Evolutionary conservation across 345 rosid species (phyloP).

Genomic region (Excoecaria cochinchinensis): DNA sequence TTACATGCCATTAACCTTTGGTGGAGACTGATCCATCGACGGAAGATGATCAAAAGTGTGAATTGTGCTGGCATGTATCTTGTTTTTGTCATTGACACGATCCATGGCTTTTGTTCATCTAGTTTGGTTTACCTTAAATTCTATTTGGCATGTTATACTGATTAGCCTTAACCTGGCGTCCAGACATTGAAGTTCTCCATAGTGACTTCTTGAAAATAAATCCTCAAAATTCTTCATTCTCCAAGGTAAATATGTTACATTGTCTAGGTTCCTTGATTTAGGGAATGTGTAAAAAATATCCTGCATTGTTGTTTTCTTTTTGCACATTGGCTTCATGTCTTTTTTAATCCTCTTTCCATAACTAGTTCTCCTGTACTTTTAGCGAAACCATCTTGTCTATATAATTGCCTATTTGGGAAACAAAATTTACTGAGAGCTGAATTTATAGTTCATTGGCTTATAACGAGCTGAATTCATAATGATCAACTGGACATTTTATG

Average conservation of each 20-base stretch:
- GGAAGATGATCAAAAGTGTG: not conserved
- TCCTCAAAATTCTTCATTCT: slow-evolving; percentile 54
- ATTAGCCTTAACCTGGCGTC: slow-evolving; percentile 37
- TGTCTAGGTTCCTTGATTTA: not conserved
- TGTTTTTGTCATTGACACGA: not conserved
- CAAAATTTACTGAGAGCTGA: no score
- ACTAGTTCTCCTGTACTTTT: no score
- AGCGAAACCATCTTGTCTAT: no score
- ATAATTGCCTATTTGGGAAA: no score
- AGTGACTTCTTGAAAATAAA: slow-evolving; percentile 68
- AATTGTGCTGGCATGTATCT: not conserved
- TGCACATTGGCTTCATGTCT: no score
- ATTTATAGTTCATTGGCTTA: no score
- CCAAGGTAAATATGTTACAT: slow-evolving; percentile 43
- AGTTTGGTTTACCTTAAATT: not conserved
- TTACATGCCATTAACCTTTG: not conserved
- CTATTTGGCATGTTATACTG: not conserved
- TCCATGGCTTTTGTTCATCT: not conserved
- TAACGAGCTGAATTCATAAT: no score
- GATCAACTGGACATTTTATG: not conserved
- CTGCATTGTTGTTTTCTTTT: no score
- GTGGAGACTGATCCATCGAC: not conserved
- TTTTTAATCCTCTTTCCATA: no score
- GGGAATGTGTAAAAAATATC: no score
- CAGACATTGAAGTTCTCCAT: slow-evolving; percentile 58